Evolutionary conservation across 768 basidiomycete species (phyloP), one percentile per base, ranked within the genome.

Genomic region (Suillus occidentalis): DNA sequence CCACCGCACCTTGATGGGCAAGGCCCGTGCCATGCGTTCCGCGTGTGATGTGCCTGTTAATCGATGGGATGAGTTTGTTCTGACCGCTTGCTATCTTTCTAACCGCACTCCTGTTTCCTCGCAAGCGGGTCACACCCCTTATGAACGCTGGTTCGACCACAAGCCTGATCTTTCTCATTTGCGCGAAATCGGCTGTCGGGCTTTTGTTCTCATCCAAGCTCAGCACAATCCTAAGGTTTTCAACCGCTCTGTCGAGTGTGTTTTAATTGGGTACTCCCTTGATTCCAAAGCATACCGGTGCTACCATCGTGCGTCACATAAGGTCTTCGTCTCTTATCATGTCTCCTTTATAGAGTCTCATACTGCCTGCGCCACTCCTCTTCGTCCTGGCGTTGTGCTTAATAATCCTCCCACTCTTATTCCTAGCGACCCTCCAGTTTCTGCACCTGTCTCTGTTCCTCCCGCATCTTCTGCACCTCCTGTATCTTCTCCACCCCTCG

Each of bases 131-230:
- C 37, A 37, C 9, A 37, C 37, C 10, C 37, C 37, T 10, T 37
- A 37, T 37, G 37, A 37, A 10, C 37, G 9, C 1, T 37, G 37
- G 37, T 10, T 50, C 20, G 62, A 64, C 0, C 42, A 39, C 4
- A 75, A 70, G 28, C 76, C 72, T 31, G 72, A 78, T 28, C 68
- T 72, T 18, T 69, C 70, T 1, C 69, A 78, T 50, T 60, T 79
- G 22, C 68, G 69, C 0, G 73, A 76, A 59, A 75, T 77, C 34
- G 76, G 78, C 0, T 77, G 73, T 42, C 65, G 66, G 0, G 69
- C 71, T 0, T 78, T 74, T 40, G 71, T 74, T 0, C 70, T 76
- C 0, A 70, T 73, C 2, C 72, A 68, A 9, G 57, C 56, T n/a
- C 61, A 72, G 6, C 65, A 63, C 6, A 75, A 77, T 39, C 76